Evolutionary conservation across 176 grass and related monocot species (phyloP).

Genomic region (Musa itinerans): DNA sequence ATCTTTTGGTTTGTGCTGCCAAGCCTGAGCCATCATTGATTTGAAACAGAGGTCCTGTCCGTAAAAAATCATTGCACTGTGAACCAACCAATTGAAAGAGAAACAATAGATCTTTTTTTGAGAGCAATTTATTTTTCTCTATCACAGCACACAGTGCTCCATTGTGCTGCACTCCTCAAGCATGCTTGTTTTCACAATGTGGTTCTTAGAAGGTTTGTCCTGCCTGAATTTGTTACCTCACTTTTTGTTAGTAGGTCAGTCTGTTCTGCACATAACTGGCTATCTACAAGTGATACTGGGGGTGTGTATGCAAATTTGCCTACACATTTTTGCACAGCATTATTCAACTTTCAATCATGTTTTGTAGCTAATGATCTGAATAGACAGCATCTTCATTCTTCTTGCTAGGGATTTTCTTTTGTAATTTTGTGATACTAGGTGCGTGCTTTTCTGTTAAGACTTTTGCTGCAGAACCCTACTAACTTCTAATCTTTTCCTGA

Average conservation of each 20-base stretch:
- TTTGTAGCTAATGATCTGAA: background rate
- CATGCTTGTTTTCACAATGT: background rate
- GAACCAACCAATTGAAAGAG: no score
- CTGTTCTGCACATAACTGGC: background rate
- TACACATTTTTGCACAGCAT: background rate
- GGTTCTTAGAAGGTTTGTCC: background rate
- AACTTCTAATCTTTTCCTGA: background rate
- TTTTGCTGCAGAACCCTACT: background rate
- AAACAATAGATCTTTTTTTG: no score
- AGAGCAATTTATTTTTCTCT: no score
- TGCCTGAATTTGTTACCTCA: background rate
- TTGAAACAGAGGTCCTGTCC: no score
- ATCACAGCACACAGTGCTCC: no score
- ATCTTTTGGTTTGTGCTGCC: no score
- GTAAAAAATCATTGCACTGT: no score
- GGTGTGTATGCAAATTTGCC: background rate
- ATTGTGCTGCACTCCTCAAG: no score
- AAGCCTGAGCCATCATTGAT: no score
- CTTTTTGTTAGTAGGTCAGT: background rate
- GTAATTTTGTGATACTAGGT: constrained; percentile 15
- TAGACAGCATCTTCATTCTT: background rate
- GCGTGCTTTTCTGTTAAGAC: background rate
- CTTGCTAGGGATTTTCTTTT: background rate
- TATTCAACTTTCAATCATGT: background rate
- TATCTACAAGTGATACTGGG: background rate